Evolutionary conservation across 2,329 filamentous ascomycete species (phyloP).

Genomic region (Calonectria leucothoes): DNA sequence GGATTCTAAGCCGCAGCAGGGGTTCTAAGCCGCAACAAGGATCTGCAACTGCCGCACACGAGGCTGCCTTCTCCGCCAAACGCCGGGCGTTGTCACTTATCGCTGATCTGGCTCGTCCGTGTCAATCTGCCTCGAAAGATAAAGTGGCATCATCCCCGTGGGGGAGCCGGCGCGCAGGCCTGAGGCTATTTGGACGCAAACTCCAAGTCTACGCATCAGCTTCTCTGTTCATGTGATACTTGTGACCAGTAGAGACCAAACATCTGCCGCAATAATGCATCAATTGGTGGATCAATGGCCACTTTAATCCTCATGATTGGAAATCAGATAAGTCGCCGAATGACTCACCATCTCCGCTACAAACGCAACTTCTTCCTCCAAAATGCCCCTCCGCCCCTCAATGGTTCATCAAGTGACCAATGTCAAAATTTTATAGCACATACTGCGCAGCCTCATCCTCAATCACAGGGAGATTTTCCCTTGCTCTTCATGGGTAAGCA

Average conservation of each 20-base stretch:
- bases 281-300: background rate
- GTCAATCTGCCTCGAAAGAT: background rate
- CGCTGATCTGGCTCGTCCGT: background rate
- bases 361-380: background rate
- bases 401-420: background rate
- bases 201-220: background rate
- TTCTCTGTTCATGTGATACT: too few relatives aligned
- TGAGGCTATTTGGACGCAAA: background rate
- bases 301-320: background rate
- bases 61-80: background rate
- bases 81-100: background rate
- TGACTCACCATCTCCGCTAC: background rate
- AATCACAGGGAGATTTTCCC: background rate
- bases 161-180: background rate
- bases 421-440: background rate
- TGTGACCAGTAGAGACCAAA: too few relatives aligned
- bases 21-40: slow-evolving; percentile 1
- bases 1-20: slow-evolving; percentile 8
- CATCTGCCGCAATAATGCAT: background rate
- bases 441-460: too few relatives aligned
- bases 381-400: background rate
- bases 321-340: background rate
- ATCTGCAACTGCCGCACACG: background rate
- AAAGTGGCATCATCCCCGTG: background rate
- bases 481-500: background rate